phyloP scores from a whole-genome alignment of 768 basidiomycete genomes.

The Piloderma croceum region DNA sequence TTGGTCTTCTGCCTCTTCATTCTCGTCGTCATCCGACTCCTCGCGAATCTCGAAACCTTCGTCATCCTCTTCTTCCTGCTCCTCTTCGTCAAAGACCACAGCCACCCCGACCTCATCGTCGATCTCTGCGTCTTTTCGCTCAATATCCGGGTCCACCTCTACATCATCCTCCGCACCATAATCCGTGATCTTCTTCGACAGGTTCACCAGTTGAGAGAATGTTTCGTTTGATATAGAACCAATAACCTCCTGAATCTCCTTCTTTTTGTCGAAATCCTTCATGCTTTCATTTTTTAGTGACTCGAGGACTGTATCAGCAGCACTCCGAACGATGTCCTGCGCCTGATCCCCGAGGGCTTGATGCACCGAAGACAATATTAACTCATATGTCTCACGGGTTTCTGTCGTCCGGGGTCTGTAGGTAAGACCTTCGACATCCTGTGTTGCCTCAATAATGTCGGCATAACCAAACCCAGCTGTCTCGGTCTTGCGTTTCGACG shows the following conservation, averaged over 20 bases:
- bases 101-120: constrained; percentile 98
- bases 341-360: constrained; percentile 87
- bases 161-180: constrained; percentile 84
- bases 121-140: constrained; percentile 80
- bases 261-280: constrained; percentile 98
- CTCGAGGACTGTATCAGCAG: constrained; percentile 89
- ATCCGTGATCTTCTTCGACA: constrained; percentile 95
- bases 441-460: constrained; percentile 91
- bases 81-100: constrained; percentile 96
- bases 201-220: constrained; percentile 76
- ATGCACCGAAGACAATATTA: constrained; percentile 81
- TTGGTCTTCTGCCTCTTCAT: constrained; percentile 50
- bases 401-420: constrained; percentile 93
- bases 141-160: constrained; percentile 73
- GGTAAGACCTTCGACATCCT: constrained; percentile 86
- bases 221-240: constrained; percentile 60
- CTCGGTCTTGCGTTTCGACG: constrained; percentile 56
- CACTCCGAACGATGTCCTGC: constrained; percentile 91
- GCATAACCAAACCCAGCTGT: constrained; percentile 70
- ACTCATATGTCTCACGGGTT: constrained; percentile 91
- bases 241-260: constrained; percentile 79
- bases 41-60: constrained; percentile 84
- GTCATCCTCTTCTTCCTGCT: constrained; percentile 85
- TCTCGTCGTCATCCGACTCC: constrained; percentile 73
- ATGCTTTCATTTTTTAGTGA: constrained; percentile 79